Base-by-base conservation (phyloP, 768 basidiomycete species). In the Tricholoma bakamatsutake region DNA sequence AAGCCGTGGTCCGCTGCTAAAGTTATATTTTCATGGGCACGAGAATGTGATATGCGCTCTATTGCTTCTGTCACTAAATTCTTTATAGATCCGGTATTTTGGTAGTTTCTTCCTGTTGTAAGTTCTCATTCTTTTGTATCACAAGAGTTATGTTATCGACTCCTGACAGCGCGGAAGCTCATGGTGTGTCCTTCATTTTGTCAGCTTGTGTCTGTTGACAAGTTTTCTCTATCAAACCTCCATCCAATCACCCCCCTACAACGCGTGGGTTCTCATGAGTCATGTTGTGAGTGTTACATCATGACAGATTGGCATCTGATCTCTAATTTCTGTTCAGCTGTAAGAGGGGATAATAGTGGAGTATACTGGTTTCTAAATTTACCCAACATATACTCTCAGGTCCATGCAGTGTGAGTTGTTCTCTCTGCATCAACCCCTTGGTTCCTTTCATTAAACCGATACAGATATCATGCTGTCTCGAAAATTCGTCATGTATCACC, bases 11-110 rank as follows among this genome's bases (percentile, higher is more conserved):
- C 65, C 1, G 48, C 60, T 57, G 64, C 66, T 1, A 69, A 65
- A 58, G 17, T 55, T 21, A 17, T 69, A 11, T 68, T 69, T 50
- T 51, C 66, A 17, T 62, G 62, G 61, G 66, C 65, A 59, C 21
- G 64, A 47, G 34, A 12, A 12, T 27, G 31, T 3, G n/a, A 21
- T 28, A 18, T 45, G 35, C 18, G 28, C 28, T 13, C 4, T 28
- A 27, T 5, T 24, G 31, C 8, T n/a, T n/a, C 37, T 33, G 24
- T 3, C 31, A 30, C 17, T 56, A 37, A 54, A 13, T 15, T n/a
- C 10, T 33, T 27, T 13, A 21, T 15, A 70, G 67, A 70, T 68
- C 45, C 66, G 69, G 13, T 66, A 70, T 60, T 60, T 67, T 39
- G 67, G 67, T n/a, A 62, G 56, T 49, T 17, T 62, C 24, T 62